These are phyloP conservation scores for Actinomortierella ambigua DNA, from an alignment of 371 early-diverging fungal species.

Conservation along the genomic window DNA sequence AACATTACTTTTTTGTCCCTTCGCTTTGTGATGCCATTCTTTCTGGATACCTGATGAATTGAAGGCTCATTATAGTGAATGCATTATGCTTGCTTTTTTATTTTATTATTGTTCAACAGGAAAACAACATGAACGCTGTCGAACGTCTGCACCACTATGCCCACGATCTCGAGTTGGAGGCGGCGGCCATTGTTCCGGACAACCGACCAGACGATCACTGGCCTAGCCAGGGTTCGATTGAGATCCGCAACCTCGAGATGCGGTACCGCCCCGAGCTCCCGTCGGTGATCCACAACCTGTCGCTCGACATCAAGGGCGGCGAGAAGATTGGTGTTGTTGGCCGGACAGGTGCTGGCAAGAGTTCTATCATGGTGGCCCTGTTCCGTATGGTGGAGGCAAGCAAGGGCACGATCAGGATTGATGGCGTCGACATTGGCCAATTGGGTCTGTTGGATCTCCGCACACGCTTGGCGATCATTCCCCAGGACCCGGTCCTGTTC, in stretches of 20 bases:
- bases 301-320: slow-evolving; percentile 53
- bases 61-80: slow-evolving; percentile 82
- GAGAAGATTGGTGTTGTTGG: slow-evolving; percentile 68
- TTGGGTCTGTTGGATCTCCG: slow-evolving; percentile 64
- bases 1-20: slow-evolving; percentile 7
- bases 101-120: slow-evolving; percentile 45
- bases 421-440: slow-evolving; percentile 62
- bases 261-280: slow-evolving; percentile 60
- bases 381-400: slow-evolving; percentile 66
- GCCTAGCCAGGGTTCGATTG: slow-evolving; percentile 64
- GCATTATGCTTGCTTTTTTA: slow-evolving; percentile 52
- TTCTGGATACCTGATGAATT: no score
- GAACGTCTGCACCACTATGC: slow-evolving; percentile 71
- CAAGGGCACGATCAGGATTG: slow-evolving; percentile 63
- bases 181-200: slow-evolving; percentile 40
- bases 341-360: slow-evolving; percentile 70
- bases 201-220: slow-evolving; percentile 51
- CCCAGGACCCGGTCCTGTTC: slow-evolving; percentile 68
- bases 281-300: slow-evolving; percentile 57
- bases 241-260: slow-evolving; percentile 52
- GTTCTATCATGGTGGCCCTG: slow-evolving; percentile 60
- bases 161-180: slow-evolving; percentile 54
- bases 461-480: slow-evolving; percentile 62
- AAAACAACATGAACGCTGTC: slow-evolving; percentile 73
- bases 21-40: no score